Conservation (phyloP, 2,329 filamentous ascomycete genomes). For the Pseudonectria buxi region DNA sequence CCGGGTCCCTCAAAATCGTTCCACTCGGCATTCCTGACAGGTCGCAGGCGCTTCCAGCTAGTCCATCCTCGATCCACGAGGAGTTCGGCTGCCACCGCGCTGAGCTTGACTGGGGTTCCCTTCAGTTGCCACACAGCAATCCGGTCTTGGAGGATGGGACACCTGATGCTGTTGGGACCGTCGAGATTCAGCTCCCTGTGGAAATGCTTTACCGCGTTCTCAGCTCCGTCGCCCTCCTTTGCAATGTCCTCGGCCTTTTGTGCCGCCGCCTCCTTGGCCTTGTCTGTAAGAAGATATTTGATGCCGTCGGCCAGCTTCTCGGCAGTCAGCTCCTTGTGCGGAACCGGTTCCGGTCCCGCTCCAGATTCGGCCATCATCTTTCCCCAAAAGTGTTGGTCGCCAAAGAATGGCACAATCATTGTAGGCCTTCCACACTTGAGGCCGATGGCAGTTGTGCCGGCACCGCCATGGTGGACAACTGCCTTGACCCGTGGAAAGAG, state of each 20-base stretch:
- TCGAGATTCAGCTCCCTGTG: slow-evolving; percentile 51
- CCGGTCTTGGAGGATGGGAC: slow-evolving; percentile 56
- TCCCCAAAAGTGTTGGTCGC: slow-evolving; percentile 75
- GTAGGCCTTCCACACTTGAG: slow-evolving; percentile 65
- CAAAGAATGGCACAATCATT: slow-evolving; percentile 74
- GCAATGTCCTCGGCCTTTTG: slow-evolving; percentile 56
- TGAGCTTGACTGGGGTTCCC: slow-evolving; percentile 52
- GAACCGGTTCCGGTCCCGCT: slow-evolving; percentile 60
- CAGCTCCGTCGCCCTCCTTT: slow-evolving; percentile 58
- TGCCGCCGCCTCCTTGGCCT: slow-evolving; percentile 50
- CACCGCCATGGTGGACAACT: slow-evolving; percentile 70
- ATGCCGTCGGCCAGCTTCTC: slow-evolving; percentile 66
- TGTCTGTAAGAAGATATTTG: slow-evolving; percentile 55
- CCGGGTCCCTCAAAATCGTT: slow-evolving; percentile 72
- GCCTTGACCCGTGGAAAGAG: slow-evolving; percentile 61
- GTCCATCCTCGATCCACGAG: slow-evolving; percentile 55
- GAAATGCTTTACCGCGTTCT: slow-evolving; percentile 62
- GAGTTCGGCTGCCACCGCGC: slow-evolving; percentile 58
- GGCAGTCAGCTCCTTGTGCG: slow-evolving; percentile 58
- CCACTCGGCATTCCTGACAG: slow-evolving; percentile 64
- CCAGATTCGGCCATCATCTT: slow-evolving; percentile 57
- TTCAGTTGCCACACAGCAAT: slow-evolving; percentile 62
- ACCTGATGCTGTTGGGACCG: slow-evolving; percentile 52
- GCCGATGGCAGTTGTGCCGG: slow-evolving; percentile 68
- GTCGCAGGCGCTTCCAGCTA: slow-evolving; percentile 55